Conservation (phyloP, 371 early-diverging fungal genomes). For the Apophysomyces elegans region DNA sequence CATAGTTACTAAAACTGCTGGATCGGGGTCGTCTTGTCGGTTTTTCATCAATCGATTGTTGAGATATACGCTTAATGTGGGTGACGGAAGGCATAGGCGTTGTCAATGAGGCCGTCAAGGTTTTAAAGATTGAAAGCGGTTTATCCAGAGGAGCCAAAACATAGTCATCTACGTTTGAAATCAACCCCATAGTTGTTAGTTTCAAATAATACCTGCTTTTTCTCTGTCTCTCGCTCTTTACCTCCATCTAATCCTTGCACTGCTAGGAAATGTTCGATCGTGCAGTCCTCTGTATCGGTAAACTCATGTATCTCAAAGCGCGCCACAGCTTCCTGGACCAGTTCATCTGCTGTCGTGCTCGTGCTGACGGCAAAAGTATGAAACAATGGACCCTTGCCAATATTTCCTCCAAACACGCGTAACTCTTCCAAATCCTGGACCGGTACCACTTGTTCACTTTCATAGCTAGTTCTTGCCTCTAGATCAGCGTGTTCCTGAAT, state of each 20-base stretch:
- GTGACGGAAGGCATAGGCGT: slow-evolving; percentile 59
- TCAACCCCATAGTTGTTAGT: neutral
- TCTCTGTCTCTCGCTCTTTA: slow-evolving; percentile 21
- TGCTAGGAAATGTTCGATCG: slow-evolving; percentile 55
- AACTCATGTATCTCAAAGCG: slow-evolving; percentile 43
- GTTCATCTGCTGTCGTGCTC: slow-evolving; percentile 55
- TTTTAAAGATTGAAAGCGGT: slow-evolving; percentile 61
- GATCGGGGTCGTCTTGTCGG: slow-evolving; percentile 34
- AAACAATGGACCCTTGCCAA: slow-evolving; percentile 59
- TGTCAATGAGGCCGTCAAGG: slow-evolving; percentile 61
- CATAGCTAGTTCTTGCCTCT: neutral
- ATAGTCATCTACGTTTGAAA: slow-evolving; percentile 49
- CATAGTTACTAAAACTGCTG: slow-evolving; percentile 50
- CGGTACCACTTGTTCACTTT: neutral
- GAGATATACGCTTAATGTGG: slow-evolving; percentile 35
- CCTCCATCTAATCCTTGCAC: slow-evolving; percentile 66
- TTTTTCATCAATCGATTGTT: slow-evolving; percentile 20
- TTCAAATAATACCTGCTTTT: too few relatives aligned
- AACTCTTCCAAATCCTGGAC: slow-evolving; percentile 19
- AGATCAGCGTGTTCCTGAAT: neutral
- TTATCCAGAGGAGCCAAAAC: slow-evolving; percentile 60
- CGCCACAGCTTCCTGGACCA: slow-evolving; percentile 49
- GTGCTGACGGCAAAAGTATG: slow-evolving; percentile 52
- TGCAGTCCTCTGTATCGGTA: slow-evolving; percentile 32
- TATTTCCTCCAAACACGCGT: slow-evolving; percentile 65